phyloP scores from a whole-genome alignment of 2,329 filamentous ascomycete genomes.

The Aspergillus sp. region DNA sequence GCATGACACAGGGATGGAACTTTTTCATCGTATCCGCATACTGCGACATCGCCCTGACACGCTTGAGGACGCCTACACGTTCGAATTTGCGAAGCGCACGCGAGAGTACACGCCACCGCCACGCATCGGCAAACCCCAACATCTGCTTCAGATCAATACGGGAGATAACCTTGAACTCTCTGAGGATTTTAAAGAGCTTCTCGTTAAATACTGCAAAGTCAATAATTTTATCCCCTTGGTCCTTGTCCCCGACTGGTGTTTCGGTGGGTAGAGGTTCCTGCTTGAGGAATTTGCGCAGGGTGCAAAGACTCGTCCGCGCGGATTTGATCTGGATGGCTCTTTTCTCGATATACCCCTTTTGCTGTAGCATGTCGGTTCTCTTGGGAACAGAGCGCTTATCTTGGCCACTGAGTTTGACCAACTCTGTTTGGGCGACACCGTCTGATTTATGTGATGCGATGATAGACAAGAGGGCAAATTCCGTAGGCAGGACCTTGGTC shows the following conservation, averaged over 20 bases:
- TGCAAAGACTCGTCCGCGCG: constrained; percentile 53
- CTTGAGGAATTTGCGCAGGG: constrained; percentile 46
- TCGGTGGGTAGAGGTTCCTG: constrained; percentile 12
- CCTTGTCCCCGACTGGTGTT: constrained; percentile 4
- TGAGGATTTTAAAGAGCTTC: constrained; percentile 46
- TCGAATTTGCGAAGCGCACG: constrained; percentile 42
- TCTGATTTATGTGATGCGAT: constrained; percentile 51
- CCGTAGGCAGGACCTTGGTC: constrained; percentile 47
- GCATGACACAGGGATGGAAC: constrained; percentile 39
- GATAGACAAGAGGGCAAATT: constrained; percentile 55
- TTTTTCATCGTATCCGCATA: constrained; percentile 31
- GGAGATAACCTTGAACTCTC: constrained; percentile 47
- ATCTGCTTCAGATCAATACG: constrained; percentile 49
- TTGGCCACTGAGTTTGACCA: constrained; percentile 53
- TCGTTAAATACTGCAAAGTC: constrained; percentile 48
- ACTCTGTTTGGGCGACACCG: constrained; percentile 55
- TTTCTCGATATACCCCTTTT: constrained; percentile 60
- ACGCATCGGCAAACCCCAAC: constrained; percentile 36
- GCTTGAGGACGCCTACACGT: constrained; percentile 40
- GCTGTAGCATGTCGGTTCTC: constrained; percentile 52
- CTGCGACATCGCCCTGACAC: constrained; percentile 39
- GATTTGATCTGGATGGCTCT: constrained; percentile 44
- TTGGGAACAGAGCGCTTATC: constrained; percentile 62
- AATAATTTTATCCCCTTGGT: constrained; percentile 30
- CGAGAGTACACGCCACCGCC: constrained; percentile 37